phyloP scores from a whole-genome alignment of 805 yeast genomes.

The Schizosaccharomyces pombe region DNA sequence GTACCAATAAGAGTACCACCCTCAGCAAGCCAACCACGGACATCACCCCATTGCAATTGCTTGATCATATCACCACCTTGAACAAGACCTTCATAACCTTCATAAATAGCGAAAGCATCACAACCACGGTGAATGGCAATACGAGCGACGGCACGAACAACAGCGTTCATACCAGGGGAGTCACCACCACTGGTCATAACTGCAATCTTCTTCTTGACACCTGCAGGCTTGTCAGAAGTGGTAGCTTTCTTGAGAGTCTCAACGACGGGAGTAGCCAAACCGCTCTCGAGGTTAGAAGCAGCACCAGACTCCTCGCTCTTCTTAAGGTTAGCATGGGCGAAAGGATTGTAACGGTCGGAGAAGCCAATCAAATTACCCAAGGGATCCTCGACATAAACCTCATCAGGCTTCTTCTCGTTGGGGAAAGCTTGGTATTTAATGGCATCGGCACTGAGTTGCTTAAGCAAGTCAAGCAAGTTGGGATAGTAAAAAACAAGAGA shows the following conservation, averaged over 20 bases:
- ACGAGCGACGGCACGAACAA: conserved; percentile 84
- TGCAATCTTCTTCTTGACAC: conserved; percentile 40
- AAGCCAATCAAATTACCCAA: conserved; percentile 65
- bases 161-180: conserved; percentile 96
- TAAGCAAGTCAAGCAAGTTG: conserved; percentile 19
- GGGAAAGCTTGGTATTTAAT: conserved; percentile 38
- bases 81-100: conserved; percentile 87
- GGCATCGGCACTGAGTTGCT: conserved; percentile 15
- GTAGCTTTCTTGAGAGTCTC: not conserved
- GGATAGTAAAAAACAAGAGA: conserved; percentile 26
- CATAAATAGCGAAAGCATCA: conserved; percentile 74
- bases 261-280: not conserved
- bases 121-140: conserved; percentile 73
- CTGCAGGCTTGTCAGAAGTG: conserved; percentile 3
- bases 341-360: conserved; percentile 24
- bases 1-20: conserved; percentile 97
- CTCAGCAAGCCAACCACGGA: conserved; percentile 71
- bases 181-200: conserved; percentile 98
- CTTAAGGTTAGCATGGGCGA: conserved; percentile 9
- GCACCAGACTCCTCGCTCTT: not conserved
- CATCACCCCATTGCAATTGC: conserved; percentile 79
- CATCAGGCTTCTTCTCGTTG: conserved; percentile 47
- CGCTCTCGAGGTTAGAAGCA: not conserved
- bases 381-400: conserved; percentile 61
- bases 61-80: conserved; percentile 59